Conservation (phyloP, 192 early-diverging fungal species). For the Coemansia sp. region DNA sequence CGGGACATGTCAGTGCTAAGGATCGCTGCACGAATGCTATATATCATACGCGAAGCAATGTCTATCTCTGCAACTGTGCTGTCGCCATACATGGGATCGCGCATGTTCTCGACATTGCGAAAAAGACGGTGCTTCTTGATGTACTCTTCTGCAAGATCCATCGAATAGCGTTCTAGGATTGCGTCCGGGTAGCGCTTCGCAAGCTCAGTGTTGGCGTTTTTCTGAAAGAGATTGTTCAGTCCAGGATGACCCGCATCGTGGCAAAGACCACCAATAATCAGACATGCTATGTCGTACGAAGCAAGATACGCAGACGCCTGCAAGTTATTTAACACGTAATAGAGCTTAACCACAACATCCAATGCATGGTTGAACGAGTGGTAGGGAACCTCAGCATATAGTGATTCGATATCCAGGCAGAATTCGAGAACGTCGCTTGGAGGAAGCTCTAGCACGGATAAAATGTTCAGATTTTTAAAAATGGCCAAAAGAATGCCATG, state of each 20-base stretch:
- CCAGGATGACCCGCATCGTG: constrained; percentile 94
- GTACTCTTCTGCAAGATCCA: constrained; percentile 72
- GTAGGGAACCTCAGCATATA: constrained; percentile 86
- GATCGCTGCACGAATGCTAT: constrained; percentile 62
- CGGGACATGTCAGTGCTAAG: constrained; percentile 90
- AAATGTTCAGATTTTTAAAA: constrained; percentile 67
- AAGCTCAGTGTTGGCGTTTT: constrained; percentile 78
- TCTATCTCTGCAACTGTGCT: constrained; percentile 52
- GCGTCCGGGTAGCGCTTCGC: constrained; percentile 78
- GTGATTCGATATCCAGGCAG: constrained; percentile 76
- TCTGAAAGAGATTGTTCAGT: constrained; percentile 88
- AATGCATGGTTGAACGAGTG: constrained; percentile 92
- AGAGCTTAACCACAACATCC: constrained; percentile 84
- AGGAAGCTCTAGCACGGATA: constrained; percentile 60
- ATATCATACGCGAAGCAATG: constrained; percentile 49
- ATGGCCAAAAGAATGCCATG: constrained; percentile 84
- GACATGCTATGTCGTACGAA: constrained; percentile 67
- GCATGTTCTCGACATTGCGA: constrained; percentile 56
- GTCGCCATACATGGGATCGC: constrained; percentile 53
- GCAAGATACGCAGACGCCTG: constrained; percentile 68
- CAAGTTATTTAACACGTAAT: constrained; percentile 73
- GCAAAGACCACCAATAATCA: constrained; percentile 83
- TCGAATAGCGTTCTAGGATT: constrained; percentile 86
- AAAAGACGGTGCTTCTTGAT: constrained; percentile 75
- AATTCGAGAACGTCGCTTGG: constrained; percentile 78